phyloP scores from a whole-genome alignment of 768 basidiomycete genomes.

The Phylloporus rhodoxanthus region DNA sequence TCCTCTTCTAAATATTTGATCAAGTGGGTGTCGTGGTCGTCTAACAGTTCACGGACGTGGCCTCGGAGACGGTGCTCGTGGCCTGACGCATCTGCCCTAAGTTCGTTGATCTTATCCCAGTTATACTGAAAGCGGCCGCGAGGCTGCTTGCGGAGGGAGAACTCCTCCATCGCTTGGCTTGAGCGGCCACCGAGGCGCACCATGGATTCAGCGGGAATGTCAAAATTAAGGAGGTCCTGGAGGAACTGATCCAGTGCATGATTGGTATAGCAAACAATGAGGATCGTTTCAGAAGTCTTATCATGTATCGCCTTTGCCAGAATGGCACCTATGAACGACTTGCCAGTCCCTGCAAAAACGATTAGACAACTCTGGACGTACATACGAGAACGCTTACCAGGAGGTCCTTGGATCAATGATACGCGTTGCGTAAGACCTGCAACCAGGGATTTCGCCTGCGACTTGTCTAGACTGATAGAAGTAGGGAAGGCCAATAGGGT shows the following conservation, averaged over 20 bases:
- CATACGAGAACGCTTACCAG: conserved; percentile 38
- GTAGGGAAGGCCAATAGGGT: conserved; percentile 31
- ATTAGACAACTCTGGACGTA: neutral
- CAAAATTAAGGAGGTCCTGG: conserved; percentile 51
- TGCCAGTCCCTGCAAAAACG: conserved; percentile 53
- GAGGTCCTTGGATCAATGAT: conserved; percentile 65
- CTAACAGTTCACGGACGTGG: conserved; percentile 10
- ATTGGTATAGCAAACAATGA: conserved; percentile 68
- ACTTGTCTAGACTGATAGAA: conserved; percentile 42
- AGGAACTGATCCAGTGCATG: conserved; percentile 70
- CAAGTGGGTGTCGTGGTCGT: conserved; percentile 26
- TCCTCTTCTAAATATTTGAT: conserved; percentile 43
- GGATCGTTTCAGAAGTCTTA: conserved; percentile 40
- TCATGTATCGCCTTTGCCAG: conserved; percentile 55
- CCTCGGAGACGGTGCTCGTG: conserved; percentile 24
- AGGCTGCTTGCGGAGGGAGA: conserved; percentile 33
- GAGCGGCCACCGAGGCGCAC: conserved; percentile 57
- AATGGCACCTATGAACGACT: conserved; percentile 64
- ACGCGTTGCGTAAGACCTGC: conserved; percentile 49
- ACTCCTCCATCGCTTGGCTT: conserved; percentile 38
- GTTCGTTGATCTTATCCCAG: conserved; percentile 14
- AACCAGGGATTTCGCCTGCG: conserved; percentile 44
- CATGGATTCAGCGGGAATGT: conserved; percentile 43
- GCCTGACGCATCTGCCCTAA: conserved; percentile 30
- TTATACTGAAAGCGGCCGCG: neutral